Evolutionary conservation across 2,329 filamentous ascomycete species (phyloP), one percentile per base, ranked within the genome.

Genomic region (Botrytis sinoallii): DNA sequence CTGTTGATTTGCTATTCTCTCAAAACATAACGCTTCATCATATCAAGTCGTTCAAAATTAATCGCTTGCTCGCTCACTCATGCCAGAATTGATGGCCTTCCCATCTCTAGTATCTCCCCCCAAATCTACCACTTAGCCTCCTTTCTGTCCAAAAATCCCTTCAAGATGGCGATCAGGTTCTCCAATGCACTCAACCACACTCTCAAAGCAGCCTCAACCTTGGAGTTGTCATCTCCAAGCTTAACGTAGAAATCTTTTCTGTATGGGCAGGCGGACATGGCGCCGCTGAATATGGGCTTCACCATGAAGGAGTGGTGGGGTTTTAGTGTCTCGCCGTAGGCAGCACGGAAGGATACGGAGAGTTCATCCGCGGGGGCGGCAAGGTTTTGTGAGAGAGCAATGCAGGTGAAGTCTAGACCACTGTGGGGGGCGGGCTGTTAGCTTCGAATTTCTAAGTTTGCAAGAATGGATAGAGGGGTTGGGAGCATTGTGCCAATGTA

Each of bases 241-340:
- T 98, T 97, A 77, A 84, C 84, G 83, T 98, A 98, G 82, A 99
- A 98, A 84, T 95, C 93, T 82, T 93, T 93, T 78, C 95, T 90
- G 87, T 98, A 97, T 2, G 96, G 96, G 78, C 93, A 95, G 29
- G 94, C 95, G 79, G 89, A 89, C 94, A 99, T 97, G 82, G 95
- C 95, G 75, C 94, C 92, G 79, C 88, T 92, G 88, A 98, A 98
- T 81, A 98, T 88, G 75, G 94, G 94, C 88, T 97, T 97, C 80
- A 98, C 86, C 76, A 98, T 79, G 84, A 97, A 94, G 81, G 88
- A 90, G 87, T 99, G 96, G 86, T 97, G 91, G 40, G 92, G 93
- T 86, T 97, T 97, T 80, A 99, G 92, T 68, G 95, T 98, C 79
- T 86, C 86, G 82, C 88, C 89, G 85, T 99, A 99, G 78, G 95